Evolutionary conservation across 2,329 filamentous ascomycete species (phyloP).

Genomic region (Fusarium miscanthi): DNA sequence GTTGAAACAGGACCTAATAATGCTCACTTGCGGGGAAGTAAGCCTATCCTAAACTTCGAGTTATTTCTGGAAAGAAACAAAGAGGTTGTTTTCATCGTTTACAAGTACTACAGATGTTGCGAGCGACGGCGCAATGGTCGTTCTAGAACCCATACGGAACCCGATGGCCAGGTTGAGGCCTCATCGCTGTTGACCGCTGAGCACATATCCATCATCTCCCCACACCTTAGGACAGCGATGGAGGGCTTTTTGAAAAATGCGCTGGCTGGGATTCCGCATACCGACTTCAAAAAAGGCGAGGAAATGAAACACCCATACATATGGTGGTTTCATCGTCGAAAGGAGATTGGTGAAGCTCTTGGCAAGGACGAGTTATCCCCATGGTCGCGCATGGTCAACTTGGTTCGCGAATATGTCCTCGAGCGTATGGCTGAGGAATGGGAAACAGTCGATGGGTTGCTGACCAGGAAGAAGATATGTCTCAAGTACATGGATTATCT

Average conservation of each 20-base stretch:
- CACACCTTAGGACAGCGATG: not conserved
- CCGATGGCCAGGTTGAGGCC: not conserved
- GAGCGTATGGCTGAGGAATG: not conserved
- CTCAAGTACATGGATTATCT: not conserved
- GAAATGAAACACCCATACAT: not conserved
- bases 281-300: not conserved
- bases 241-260: not conserved
- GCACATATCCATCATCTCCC: not conserved
- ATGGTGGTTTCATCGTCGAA: not conserved
- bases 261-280: not conserved
- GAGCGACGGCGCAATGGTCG: not conserved
- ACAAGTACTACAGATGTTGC: not conserved
- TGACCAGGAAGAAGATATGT: not conserved
- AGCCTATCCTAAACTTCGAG: not conserved
- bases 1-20: not conserved
- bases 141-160: not conserved
- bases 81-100: not conserved
- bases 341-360: not conserved
- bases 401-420: not conserved
- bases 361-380: too few relatives aligned
- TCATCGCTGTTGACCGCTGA: not conserved
- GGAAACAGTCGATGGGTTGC: not conserved
- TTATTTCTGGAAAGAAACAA: not conserved
- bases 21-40: not conserved
- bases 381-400: not conserved